Evolutionary conservation across 768 basidiomycete species (phyloP), one percentile per base, ranked within the genome.

Genomic region (Hysterangium stoloniferum): DNA sequence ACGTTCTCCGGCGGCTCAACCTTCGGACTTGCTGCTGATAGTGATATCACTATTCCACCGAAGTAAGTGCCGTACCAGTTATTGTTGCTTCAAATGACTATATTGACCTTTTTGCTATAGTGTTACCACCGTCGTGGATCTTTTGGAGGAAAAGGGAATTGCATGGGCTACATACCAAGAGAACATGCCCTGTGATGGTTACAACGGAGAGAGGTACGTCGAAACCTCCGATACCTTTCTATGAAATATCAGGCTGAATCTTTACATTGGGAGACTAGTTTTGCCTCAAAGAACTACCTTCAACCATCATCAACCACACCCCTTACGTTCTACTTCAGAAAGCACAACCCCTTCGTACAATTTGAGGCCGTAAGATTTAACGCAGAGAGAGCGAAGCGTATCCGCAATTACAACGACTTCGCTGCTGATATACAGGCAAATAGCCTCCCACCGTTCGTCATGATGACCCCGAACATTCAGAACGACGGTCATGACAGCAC

Each of bases 161-260:
- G 74, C 74, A 6, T 84, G 82, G 81, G 73, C 71, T 0, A 66
- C 73, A 12, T 84, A 84, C 57, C 73, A 79, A 59, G 80, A 83
- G 57, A 74, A 72, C 54, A 68, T 80, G 71, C 78, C 79, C 1
- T 59, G 58, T 1, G 73, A 77, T 51, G 78, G 71, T 80, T 41
- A 46, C 52, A 56, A 60, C 12, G 74, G 66, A 2, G 73, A 64
- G 58, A 66, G 69, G 53, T 70, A 55, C 29, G 56, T 46, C 45
- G 64, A 57, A 25, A 58, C 43, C 36, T 27, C 22, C 8, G 35
- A 17, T 53, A 11, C 15, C 9, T 15, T 20, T 33, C 29, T 50
- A 36, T 20, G 53, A 54, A 37, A n/a, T n/a, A n/a, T n/a, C n/a
- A n/a, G n/a, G n/a, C n/a, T n/a, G n/a, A n/a, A n/a, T n/a, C 48